Evolutionary conservation across 768 basidiomycete species (phyloP).

Genomic region (Podaxis sp.): DNA sequence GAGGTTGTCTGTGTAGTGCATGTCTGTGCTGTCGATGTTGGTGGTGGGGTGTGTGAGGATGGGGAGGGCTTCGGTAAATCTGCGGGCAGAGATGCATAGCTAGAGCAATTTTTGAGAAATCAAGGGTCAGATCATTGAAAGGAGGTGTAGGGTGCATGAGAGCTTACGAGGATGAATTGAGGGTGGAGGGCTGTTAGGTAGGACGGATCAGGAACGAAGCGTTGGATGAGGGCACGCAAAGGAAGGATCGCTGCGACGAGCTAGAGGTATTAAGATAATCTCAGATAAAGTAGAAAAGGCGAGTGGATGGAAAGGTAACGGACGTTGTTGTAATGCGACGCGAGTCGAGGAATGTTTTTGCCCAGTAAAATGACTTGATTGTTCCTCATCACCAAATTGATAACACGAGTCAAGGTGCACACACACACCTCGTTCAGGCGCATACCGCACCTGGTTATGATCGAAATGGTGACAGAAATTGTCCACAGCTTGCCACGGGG

Average conservation of each 20-base stretch:
- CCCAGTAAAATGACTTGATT: constrained; percentile 60
- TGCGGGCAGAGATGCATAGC: constrained; percentile 52
- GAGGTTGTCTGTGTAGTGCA: constrained; percentile 76
- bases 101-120: constrained; percentile 19
- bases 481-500: constrained; percentile 38
- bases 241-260: constrained; percentile 48
- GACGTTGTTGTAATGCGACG: constrained; percentile 48
- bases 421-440: constrained; percentile 61
- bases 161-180: constrained; percentile 55
- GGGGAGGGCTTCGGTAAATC: constrained; percentile 54
- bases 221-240: constrained; percentile 52
- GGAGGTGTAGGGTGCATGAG: neutral
- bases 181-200: constrained; percentile 71
- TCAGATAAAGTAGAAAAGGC: neutral
- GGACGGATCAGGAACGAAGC: constrained; percentile 53
- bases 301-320: constrained; percentile 18
- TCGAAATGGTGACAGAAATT: constrained; percentile 62
- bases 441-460: constrained; percentile 58
- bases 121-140: neutral
- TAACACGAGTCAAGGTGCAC: neutral
- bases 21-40: constrained; percentile 60
- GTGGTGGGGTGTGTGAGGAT: constrained; percentile 63
- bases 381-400: neutral
- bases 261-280: constrained; percentile 14
- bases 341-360: constrained; percentile 51